Conservation (phyloP, 169 alveolate species). For the Plasmodium relictum region DNA sequence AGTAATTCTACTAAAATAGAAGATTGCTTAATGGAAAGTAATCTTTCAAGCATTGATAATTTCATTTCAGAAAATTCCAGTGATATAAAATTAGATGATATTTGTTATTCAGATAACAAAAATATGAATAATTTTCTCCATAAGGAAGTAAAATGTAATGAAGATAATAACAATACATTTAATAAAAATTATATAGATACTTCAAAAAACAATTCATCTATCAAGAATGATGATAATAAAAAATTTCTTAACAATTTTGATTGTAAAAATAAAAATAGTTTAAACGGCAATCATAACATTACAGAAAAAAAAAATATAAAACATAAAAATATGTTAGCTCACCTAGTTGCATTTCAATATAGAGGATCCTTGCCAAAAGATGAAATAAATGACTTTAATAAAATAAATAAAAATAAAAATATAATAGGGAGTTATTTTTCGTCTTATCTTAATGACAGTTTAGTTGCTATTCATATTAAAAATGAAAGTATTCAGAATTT, state of each 20-base stretch:
- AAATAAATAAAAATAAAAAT: slow-evolving; percentile 22
- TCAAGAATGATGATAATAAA: neutral
- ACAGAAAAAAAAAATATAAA: neutral
- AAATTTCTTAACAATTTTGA: neutral
- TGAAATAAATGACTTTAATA: slow-evolving; percentile 2
- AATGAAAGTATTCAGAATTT: slow-evolving; percentile 23
- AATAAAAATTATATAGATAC: neutral
- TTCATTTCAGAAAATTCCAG: slow-evolving; percentile 17
- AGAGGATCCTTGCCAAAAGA: slow-evolving; percentile 63
- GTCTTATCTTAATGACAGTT: neutral
- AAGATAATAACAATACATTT: neutral
- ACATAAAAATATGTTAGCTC: neutral
- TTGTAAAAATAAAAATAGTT: neutral
- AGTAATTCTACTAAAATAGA: slow-evolving; percentile 40
- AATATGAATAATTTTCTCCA: neutral
- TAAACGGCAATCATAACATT: neutral
- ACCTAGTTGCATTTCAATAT: slow-evolving; percentile 50
- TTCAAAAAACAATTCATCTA: neutral
- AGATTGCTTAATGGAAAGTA: slow-evolving; percentile 38
- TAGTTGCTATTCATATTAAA: slow-evolving; percentile 36
- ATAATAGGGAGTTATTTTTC: slow-evolving; percentile 39
- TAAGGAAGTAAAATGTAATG: neutral
- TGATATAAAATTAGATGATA: slow-evolving; percentile 4
- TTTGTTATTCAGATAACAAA: neutral
- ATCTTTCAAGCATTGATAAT: slow-evolving; percentile 28